Conservation (phyloP, 192 early-diverging fungal species). For the Phlyctochytrium planicorne region DNA sequence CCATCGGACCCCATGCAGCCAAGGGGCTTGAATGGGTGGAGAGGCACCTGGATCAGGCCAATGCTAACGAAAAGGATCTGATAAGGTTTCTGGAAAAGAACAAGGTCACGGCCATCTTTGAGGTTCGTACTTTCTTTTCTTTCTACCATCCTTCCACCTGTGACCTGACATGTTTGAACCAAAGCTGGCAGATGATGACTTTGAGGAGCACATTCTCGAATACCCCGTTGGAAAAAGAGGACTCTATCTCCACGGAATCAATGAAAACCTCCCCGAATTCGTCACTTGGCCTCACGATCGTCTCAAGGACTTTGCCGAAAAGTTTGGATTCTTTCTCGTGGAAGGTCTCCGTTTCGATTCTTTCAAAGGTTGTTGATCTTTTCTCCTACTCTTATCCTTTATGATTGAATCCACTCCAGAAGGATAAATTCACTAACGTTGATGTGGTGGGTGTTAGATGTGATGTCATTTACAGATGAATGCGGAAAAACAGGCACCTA, state of each 20-base stretch:
- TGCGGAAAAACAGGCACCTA: constrained; percentile 65
- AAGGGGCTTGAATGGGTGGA: constrained; percentile 74
- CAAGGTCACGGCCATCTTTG: constrained; percentile 81
- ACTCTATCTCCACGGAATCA: constrained; percentile 90
- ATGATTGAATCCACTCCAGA: constrained; percentile 9
- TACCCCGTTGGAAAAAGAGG: constrained; percentile 77
- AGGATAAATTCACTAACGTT: too few relatives aligned
- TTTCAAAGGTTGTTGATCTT: constrained; percentile 41
- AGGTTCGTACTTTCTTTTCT: constrained; percentile 43
- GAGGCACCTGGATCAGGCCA: constrained; percentile 56
- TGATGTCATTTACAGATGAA: constrained; percentile 66
- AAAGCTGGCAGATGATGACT: constrained; percentile 90
- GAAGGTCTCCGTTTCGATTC: constrained; percentile 55
- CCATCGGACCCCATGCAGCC: constrained; percentile 56
- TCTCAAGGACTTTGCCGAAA: constrained; percentile 61
- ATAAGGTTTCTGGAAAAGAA: constrained; percentile 67
- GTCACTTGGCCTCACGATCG: constrained; percentile 65
- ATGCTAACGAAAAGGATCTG: constrained; percentile 65
- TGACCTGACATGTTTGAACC: constrained; percentile 7
- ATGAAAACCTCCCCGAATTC: constrained; percentile 72
- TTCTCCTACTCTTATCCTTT: neutral
- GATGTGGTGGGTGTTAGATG: constrained; percentile 46
- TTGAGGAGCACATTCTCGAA: constrained; percentile 92
- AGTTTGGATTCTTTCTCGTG: constrained; percentile 72
- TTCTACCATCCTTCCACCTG: too few relatives aligned